Evolutionary conservation across 306 rosid species (phyloP), one percentile per base, ranked within the genome.

Genomic region (Echinosophora koreensis): DNA sequence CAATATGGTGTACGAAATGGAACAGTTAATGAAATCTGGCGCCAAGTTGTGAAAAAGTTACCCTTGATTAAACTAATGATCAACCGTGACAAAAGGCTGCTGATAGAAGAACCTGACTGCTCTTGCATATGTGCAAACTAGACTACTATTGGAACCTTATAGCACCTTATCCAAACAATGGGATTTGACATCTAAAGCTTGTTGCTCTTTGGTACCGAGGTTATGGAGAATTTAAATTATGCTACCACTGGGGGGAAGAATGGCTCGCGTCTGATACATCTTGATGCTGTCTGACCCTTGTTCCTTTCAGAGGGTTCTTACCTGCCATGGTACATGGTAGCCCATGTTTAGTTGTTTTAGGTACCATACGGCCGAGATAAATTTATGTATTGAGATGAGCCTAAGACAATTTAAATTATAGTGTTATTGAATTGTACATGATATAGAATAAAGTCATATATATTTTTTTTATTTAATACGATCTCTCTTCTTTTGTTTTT

Each of bases 21-120:
- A 37, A 71, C 97, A 3, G 89, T 89, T 49, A 86, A 87, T 52
- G 96, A 95, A 80, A 92, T 92, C 76, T 95, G 99, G 99, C 96
- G 88, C 76, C 99, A 95, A 74, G 85, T 92, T 32, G 82, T 92
- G 1, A 92, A 69, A 69, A 92, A 95, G 89, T 82, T 92, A 35
- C 96, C 97, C 11, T 54, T 89, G 62, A 88, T 95, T 72, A 92
- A 89, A 69, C 58, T 92, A 86, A 89, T 88, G 91, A 86, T 87
- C 66, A 95, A 90, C 83, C 96, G 99, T 2, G 90, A 89, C 46
- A 88, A 86, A 74, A 82, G 99, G 81, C 71, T 90, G 16, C 77
- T 92, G 65, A 80, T 66, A 75, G 87, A 84, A 77, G 92, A 88
- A 66, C 46, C 82, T 6, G 88, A 82, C 52, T 90, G 97, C 88